Evolutionary conservation across 176 grass and related monocot species (phyloP), one percentile per base, ranked within the genome.

Genomic region (Raddia distichophylla): DNA sequence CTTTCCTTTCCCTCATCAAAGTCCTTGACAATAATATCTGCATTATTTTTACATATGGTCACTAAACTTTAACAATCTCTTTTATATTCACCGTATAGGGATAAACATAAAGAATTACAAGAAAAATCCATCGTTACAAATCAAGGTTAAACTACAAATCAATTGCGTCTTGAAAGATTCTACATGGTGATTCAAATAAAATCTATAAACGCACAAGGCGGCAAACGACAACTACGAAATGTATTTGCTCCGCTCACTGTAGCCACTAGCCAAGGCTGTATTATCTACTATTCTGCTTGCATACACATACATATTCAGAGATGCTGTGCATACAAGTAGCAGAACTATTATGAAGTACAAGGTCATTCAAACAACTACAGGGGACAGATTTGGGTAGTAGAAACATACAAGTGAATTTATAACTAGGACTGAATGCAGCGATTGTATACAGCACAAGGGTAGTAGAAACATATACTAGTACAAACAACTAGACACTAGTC

Each of bases 1-100:
- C 91, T 88, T 70, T 95, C 96, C 47, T 83, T 91, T n/a, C 75
- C 86, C 81, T 95, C 90, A 45, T 91, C 92, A 74, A 85, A 83
- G 16, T 82, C 84, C 72, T 94, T 94, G 78, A 64, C 13, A 14
- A 73, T 74, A 59, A 93, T 83, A 80, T 86, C 91, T 91, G 70
- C 66, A 77, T 65, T 84, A 8, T 34, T 58, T 74, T 73, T 76
- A 50, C 57, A 54, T 54, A 82, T 69, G 15, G 58, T 74, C 76
- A 72, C 54, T 34, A 67, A 62, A 71, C 81, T 43, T 57, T 18
- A 87, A 74, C 18, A 10, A 57, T 47, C 10, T 19, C 34, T 46
- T 76, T 18, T 18, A 57, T 75, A 59, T 63, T 48, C 17, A 46
- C 0, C 8, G 19, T 76, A 46, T 9, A 27, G 75, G 1, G 9